Base-by-base conservation (phyloP, 2,329 filamentous ascomycete genomes). In the Aspergillus luchuensis region DNA sequence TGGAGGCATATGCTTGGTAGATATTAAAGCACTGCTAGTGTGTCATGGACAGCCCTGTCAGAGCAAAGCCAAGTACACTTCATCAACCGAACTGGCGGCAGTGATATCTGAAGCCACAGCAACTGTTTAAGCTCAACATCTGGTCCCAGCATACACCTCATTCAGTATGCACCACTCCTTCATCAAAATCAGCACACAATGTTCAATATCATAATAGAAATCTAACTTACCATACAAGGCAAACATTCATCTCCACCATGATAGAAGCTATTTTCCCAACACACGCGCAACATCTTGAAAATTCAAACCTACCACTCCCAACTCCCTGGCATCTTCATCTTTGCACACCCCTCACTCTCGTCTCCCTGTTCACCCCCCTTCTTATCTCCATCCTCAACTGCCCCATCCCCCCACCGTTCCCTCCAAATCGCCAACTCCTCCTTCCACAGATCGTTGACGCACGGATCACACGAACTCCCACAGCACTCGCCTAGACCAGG, bases 401-500 rank as follows among this genome's bases (percentile, higher is more conserved):
- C 65, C 25, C 50, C 47, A 56, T 67, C 65, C 7, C 73, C 72
- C 73, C 73, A 76, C 33, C 71, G 65, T 61, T 74, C 73, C 62
- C 66, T 70, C 73, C 73, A 76, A 52, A 70, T 66, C 8, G 63
- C 66, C 62, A 72, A 58, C 61, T 76, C 73, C 64, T 76, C 71
- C 51, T 62, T 66, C 73, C 73, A 76, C 2, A 76, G 51, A 67
- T 74, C 72, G 60, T 63, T 74, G 39, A 76, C 73, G 48, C 73
- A 76, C 5, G 73, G 73, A 62, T 75, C 73, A 56, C 73, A 76
- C 50, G 73, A 74, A 36, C 73, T 75, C 28, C 73, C 73, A 64
- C 73, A 76, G n/a, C 73, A 76, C 11, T 67, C 65, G 1, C 73
- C 73, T 13, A 74, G 58, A 3, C 67, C 73, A 13, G 72, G 72